Evolutionary conservation across 192 early-diverging fungal genomes (phyloP).

Genomic region (Funneliformis geosporum): DNA sequence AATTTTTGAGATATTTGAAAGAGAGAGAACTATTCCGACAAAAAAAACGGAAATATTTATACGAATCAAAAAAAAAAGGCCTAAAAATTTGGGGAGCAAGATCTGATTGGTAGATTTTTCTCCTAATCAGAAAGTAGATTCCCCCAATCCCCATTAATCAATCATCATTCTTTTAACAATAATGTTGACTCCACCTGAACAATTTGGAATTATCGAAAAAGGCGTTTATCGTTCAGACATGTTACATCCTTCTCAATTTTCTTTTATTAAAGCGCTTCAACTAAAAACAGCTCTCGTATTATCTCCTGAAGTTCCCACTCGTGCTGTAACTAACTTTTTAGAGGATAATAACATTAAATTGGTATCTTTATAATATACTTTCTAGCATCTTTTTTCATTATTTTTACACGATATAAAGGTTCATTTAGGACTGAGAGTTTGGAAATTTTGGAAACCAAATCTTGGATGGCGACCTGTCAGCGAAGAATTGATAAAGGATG

Average conservation of each 20-base stretch:
- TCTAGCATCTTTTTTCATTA: background rate
- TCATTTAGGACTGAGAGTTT: conserved; percentile 65
- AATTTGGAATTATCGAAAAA: conserved; percentile 87
- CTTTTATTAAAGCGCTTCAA: conserved; percentile 76
- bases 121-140: too few relatives aligned
- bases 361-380: conserved; percentile 39
- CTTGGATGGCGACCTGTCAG: conserved; percentile 86
- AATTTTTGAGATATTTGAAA: background rate
- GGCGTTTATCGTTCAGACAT: conserved; percentile 86
- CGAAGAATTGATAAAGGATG: conserved; percentile 96
- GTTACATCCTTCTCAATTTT: conserved; percentile 70
- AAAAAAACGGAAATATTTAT: background rate
- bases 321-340: conserved; percentile 70
- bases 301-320: conserved; percentile 78
- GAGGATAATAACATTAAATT: conserved; percentile 69
- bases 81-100: background rate
- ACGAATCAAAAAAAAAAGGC: background rate
- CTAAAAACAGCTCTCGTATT: conserved; percentile 83
- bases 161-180: background rate
- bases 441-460: conserved; percentile 72
- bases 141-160: too few relatives aligned
- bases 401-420: conserved; percentile 33
- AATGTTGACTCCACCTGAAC: conserved; percentile 69
- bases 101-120: background rate
- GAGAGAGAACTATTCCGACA: background rate